Conservation (phyloP, 805 yeast species). For the Kazachstania martiniae region DNA sequence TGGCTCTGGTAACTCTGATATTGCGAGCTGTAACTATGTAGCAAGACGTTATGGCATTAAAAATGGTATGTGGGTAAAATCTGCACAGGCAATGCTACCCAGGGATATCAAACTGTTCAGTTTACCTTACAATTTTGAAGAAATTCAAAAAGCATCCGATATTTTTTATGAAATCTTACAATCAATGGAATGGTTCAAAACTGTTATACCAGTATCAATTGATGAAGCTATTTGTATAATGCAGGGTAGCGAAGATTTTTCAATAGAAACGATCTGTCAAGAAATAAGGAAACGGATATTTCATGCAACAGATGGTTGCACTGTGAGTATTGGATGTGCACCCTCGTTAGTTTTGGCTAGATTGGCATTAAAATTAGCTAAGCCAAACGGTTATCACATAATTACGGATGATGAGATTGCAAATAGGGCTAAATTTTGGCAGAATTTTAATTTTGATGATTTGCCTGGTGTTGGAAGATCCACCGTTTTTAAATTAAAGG, state of each 20-base stretch:
- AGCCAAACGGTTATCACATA: slow-evolving; percentile 59
- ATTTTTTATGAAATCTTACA: slow-evolving; percentile 50
- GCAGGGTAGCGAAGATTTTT: slow-evolving; percentile 1
- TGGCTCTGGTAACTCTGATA: slow-evolving; percentile 47
- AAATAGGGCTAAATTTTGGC: slow-evolving; percentile 23
- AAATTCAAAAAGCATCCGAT: slow-evolving; percentile 56
- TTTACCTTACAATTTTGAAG: slow-evolving; percentile 63
- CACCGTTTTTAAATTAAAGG: slow-evolving; percentile 36
- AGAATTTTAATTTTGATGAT: slow-evolving; percentile 23
- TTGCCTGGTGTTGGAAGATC: slow-evolving; percentile 58
- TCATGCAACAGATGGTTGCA: slow-evolving; percentile 39
- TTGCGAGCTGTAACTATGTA: slow-evolving; percentile 85
- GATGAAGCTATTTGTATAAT: slow-evolving; percentile 66
- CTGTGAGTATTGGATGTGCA: slow-evolving; percentile 75
- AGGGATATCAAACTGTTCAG: slow-evolving; percentile 33
- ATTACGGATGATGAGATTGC: slow-evolving; percentile 27
- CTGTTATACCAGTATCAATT: slow-evolving; percentile 71
- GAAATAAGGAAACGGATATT: slow-evolving; percentile 34
- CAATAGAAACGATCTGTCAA: slow-evolving; percentile 12
- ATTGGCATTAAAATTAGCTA: slow-evolving; percentile 59
- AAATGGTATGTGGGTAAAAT: slow-evolving; percentile 85
- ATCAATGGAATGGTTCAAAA: not conserved
- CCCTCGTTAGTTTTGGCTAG: slow-evolving; percentile 68
- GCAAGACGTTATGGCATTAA: slow-evolving; percentile 70
- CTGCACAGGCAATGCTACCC: slow-evolving; percentile 60